Evolutionary conservation across 1,284 basidiomycete species (phyloP).

Genomic region (Tilletia caries): DNA sequence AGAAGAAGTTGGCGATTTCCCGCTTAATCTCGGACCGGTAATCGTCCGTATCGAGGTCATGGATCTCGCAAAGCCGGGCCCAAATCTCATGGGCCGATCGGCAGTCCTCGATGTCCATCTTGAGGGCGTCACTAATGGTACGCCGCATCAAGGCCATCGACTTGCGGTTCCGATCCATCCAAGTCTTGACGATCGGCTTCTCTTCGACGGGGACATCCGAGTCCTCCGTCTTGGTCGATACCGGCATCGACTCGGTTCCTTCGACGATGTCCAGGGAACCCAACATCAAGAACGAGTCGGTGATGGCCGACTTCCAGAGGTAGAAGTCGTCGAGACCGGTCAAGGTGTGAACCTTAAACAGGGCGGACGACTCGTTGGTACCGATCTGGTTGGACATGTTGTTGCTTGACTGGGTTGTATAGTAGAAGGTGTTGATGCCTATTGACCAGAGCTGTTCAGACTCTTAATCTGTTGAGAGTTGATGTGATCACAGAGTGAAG

Average conservation of each 20-base stretch:
- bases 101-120: too few relatives aligned
- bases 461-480: background rate
- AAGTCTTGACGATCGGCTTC: background rate
- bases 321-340: background rate
- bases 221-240: too few relatives aligned
- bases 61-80: background rate
- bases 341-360: background rate
- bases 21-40: background rate
- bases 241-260: too few relatives aligned
- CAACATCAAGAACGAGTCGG: background rate
- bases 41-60: background rate
- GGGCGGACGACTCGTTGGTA: background rate
- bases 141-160: background rate
- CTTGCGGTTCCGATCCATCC: slow-evolving; percentile 1
- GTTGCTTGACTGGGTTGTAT: too few relatives aligned
- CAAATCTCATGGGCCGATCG: background rate
- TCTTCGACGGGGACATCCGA: background rate
- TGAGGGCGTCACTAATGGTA: background rate
- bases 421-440: background rate
- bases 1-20: background rate
- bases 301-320: background rate
- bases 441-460: background rate
- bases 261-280: background rate
- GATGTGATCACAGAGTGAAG: background rate
- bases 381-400: background rate